Base-by-base conservation (phyloP, 805 yeast species). In the Wickerhamomyces canadensis region DNA sequence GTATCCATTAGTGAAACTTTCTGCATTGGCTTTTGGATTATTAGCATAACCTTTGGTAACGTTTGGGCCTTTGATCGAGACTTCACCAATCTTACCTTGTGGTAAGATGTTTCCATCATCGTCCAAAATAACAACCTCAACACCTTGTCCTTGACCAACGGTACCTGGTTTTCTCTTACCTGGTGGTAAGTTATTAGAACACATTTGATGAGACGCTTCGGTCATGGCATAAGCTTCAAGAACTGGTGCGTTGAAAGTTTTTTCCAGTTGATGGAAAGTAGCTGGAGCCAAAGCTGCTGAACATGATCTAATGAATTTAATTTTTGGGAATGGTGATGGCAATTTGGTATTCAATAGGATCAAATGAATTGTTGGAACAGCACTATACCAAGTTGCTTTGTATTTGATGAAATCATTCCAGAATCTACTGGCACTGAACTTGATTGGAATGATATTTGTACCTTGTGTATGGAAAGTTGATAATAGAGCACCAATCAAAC, bases 191-290 rank as follows among this genome's bases (percentile, higher is more conserved):
- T 74, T 70, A 57, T 81, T 81, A 3, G 87, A 79, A 10, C 84
- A 76, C 80, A 81, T 82, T 57, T 81, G 87, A 56, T 81, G 88
- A n/a, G 84, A 70, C 1, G 85, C 85, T 54, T 81, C 89, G 2
- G 88, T 81, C 86, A 81, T 80, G 5, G 87, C 88, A 52, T 81
- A 81, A 0, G 88, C 88, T 55, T 81, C 89, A 13, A 80, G 53
- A 0, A 81, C 87, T 1, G 87, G 87, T 0, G 84, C 81, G 8
- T 70, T 61, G 55, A 81, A 75, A 22, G 68, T 64, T 33, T 60
- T 42, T 48, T 81, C 88, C 33, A 81, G 62, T 54, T 70, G 67
- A 37, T 64, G 64, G 62, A 81, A 74, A 6, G 78, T 78, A 1
- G 78, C 57, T 2, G 86, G 85, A 1, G 87, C 84, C 49, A 81